A percentile compares a stretch with the other conserved stretches of the same genome.
These are phyloP conservation scores for Calocybe gangraenosa DNA, from an alignment of 768 basidiomycete species.

Conservation along the genomic window DNA sequence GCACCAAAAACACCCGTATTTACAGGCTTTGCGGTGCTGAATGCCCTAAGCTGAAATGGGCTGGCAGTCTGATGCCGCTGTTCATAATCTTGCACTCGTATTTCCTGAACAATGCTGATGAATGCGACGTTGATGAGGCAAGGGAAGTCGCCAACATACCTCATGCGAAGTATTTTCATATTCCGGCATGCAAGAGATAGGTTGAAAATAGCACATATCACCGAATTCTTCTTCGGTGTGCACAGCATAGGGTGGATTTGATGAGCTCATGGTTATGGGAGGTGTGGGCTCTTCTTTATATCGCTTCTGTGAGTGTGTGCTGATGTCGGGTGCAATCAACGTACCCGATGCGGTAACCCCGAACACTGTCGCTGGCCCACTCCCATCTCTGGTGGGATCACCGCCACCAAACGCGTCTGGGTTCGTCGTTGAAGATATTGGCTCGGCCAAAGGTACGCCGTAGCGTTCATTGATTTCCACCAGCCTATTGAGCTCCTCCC, in stretches of 20 bases:
- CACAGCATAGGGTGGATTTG: conserved; percentile 57
- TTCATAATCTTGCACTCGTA: conserved; percentile 71
- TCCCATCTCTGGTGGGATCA: conserved; percentile 30
- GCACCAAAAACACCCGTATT: conserved; percentile 43
- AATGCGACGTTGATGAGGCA: conserved; percentile 12
- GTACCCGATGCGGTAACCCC: conserved; percentile 33
- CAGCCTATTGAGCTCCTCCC: too few species aligned
- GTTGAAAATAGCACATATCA: conserved; percentile 66
- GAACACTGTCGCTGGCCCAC: conserved; percentile 37
- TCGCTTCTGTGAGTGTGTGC: not conserved
- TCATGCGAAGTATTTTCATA: conserved; percentile 79
- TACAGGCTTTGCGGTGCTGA: conserved; percentile 41
- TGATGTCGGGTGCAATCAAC: conserved; percentile 2
- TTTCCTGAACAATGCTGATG: conserved; percentile 43
- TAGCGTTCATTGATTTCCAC: too few species aligned
- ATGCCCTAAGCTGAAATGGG: conserved; percentile 53
- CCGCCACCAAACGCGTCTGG: conserved; percentile 41
- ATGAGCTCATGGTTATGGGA: conserved; percentile 65
- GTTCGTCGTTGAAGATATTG: conserved; percentile 34
- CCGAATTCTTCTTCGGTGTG: conserved; percentile 65
- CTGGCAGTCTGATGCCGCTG: conserved; percentile 70
- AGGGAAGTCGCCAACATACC: conserved; percentile 33
- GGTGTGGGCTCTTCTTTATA: conserved; percentile 23
- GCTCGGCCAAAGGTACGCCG: conserved; percentile 72
- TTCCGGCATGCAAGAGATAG: conserved; percentile 74